Conservation (phyloP, 345 rosid species). For the Salix viminalis region DNA sequence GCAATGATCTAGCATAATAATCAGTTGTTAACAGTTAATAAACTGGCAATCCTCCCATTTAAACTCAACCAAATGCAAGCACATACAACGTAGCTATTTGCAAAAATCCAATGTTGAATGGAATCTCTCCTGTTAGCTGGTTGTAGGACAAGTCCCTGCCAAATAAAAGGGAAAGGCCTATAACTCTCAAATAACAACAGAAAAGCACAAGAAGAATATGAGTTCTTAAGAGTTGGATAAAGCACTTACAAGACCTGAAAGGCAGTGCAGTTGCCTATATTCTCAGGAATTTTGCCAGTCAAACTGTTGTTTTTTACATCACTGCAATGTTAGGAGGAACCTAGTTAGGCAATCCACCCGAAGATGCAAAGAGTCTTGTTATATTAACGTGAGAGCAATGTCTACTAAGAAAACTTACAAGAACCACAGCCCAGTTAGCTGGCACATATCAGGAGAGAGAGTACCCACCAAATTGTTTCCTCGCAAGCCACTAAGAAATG, state of each 20-base stretch:
- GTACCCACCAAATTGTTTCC: slow-evolving; percentile 92
- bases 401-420: slow-evolving; percentile 61
- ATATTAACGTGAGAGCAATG: background rate
- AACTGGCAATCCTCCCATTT: background rate
- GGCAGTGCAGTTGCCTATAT: slow-evolving; percentile 94
- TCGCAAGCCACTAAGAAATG: slow-evolving; percentile 60
- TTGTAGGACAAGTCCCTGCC: slow-evolving; percentile 93
- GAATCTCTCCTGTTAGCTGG: slow-evolving; percentile 82
- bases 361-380: background rate
- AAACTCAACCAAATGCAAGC: background rate
- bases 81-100: slow-evolving; percentile 96
- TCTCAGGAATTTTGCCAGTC: slow-evolving; percentile 81
- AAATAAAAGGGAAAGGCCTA: slow-evolving; percentile 5
- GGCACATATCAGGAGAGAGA: slow-evolving; percentile 87
- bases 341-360: background rate
- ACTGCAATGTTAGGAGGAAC: slow-evolving; percentile 32
- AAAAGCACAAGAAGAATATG: background rate
- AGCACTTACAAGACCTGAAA: slow-evolving; percentile 96
- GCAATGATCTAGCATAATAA: slow-evolving; percentile 65
- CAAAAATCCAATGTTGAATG: slow-evolving; percentile 93
- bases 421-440: slow-evolving; percentile 90
- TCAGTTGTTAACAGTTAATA: slow-evolving; percentile 2
- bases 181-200: background rate
- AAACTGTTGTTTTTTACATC: slow-evolving; percentile 95
- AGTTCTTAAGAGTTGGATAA: slow-evolving; percentile 8